Conservation (phyloP, 2,329 filamentous ascomycete genomes). For the Blumeria graminis region DNA sequence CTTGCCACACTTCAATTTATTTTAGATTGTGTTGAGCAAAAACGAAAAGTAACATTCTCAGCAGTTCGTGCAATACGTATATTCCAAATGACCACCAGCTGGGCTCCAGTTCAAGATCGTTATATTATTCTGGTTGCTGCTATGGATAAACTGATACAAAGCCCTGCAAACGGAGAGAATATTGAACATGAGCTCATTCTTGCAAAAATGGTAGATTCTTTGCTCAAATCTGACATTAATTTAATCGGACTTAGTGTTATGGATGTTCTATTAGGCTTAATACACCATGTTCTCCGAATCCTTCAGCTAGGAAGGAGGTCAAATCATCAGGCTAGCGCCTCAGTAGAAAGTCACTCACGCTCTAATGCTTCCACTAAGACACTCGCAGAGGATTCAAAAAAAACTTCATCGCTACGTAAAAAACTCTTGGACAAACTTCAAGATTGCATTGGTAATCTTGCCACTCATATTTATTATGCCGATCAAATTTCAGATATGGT, state of each 20-base stretch:
- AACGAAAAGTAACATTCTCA: conserved; percentile 21
- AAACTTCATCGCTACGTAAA: conserved; percentile 27
- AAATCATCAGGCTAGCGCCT: conserved; percentile 15
- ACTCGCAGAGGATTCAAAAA: conserved; percentile 7
- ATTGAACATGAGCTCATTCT: conserved; percentile 52
- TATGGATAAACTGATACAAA: conserved; percentile 50
- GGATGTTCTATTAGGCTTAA: conserved; percentile 68
- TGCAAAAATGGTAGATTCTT: conserved; percentile 53
- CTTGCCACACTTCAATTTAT: conserved; percentile 53
- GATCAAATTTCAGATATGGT: conserved; percentile 95
- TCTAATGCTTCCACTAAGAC: conserved; percentile 2
- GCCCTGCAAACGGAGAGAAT: conserved; percentile 43
- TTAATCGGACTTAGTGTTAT: conserved; percentile 90
- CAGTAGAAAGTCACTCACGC: conserved; percentile 5
- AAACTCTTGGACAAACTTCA: conserved; percentile 49
- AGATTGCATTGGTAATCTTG: conserved; percentile 68
- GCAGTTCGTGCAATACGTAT: conserved; percentile 61
- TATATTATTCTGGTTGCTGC: conserved; percentile 71
- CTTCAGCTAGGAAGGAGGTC: conserved; percentile 33
- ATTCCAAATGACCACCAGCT: conserved; percentile 56
- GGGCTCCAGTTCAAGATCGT: conserved; percentile 84
- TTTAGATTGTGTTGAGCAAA: conserved; percentile 25
- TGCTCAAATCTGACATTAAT: conserved; percentile 73
- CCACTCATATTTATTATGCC: conserved; percentile 88
- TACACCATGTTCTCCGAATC: conserved; percentile 59